Evolutionary conservation across 2,329 filamentous ascomycete species (phyloP).

Genomic region (Colletotrichum somersetense): DNA sequence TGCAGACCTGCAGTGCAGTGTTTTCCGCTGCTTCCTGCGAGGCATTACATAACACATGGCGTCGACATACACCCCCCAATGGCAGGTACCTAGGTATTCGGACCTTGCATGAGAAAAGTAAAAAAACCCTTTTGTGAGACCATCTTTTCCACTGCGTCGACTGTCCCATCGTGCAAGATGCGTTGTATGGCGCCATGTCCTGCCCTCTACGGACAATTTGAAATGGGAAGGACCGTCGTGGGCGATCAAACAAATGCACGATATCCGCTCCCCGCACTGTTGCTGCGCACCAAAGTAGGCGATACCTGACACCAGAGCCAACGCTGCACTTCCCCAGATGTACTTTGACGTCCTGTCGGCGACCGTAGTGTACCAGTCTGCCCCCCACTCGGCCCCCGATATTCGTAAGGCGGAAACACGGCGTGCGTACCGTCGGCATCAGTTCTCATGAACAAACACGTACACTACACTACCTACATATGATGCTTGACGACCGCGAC

Average conservation of each 20-base stretch:
- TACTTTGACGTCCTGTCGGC: conserved; percentile 18
- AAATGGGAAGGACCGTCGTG: conserved; percentile 5
- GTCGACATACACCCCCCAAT: background rate
- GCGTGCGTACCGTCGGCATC: background rate
- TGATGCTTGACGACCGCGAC: background rate
- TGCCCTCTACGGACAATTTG: background rate
- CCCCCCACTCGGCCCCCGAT: background rate
- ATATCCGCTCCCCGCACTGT: conserved; percentile 2
- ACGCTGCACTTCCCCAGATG: conserved; percentile 22
- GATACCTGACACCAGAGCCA: conserved; percentile 14
- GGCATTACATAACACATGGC: background rate
- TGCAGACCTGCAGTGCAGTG: background rate
- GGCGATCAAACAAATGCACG: conserved; percentile 26
- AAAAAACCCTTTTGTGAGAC: background rate
- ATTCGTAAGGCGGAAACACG: background rate
- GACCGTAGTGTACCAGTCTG: background rate
- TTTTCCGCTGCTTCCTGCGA: background rate
- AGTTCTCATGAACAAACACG: background rate
- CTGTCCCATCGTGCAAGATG: background rate
- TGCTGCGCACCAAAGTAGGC: background rate
- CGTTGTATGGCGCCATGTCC: background rate
- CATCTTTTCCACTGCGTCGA: background rate
- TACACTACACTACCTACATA: background rate
- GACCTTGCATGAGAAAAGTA: no score
- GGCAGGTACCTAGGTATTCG: no score